A percentile compares a stretch with the other conserved stretches of the same genome.
Conservation (phyloP, 2,329 filamentous ascomycete genomes). For the Colletotrichum tofieldiae region DNA sequence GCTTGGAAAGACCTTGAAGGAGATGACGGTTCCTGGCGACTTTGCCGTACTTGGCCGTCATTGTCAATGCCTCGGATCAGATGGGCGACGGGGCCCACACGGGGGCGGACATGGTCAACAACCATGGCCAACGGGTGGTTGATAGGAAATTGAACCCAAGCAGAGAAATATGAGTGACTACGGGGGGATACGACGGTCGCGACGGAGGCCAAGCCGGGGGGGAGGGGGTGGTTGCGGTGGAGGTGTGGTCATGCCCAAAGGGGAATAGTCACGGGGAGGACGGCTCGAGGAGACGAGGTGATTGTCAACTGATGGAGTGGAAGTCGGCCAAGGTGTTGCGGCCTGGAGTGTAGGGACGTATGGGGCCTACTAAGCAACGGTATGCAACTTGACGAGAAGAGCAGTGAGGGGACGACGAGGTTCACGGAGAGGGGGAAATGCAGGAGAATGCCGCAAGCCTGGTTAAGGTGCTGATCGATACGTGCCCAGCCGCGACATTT, state of each 20-base stretch:
- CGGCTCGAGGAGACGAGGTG: background rate
- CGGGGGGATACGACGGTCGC: slow-evolving; percentile 28
- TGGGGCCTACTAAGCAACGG: background rate
- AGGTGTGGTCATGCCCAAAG: background rate
- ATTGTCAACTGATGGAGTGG: background rate
- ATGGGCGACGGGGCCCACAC: slow-evolving; percentile 29
- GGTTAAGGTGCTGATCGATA: slow-evolving; percentile 30
- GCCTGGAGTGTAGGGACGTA: background rate
- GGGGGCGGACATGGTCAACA: slow-evolving; percentile 6
- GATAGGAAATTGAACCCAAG: slow-evolving; percentile 40
- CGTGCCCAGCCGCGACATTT: slow-evolving; percentile 1
- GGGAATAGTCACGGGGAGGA: background rate
- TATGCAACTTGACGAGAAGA: background rate
- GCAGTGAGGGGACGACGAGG: background rate
- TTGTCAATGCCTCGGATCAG: slow-evolving; percentile 34
- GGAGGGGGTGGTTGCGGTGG: background rate
- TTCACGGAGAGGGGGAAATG: background rate
- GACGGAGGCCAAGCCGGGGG: slow-evolving; percentile 34
- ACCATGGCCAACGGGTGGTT: slow-evolving; percentile 32
- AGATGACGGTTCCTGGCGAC: slow-evolving; percentile 38
- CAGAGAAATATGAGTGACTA: slow-evolving; percentile 26
- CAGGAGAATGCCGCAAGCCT: background rate
- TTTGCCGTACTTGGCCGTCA: slow-evolving; percentile 7
- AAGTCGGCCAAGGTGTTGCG: background rate
- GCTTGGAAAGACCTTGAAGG: slow-evolving; percentile 5